These are phyloP conservation scores for Penicillium arizonense DNA, from an alignment of 495 filamentous ascomycete species.

Conservation along the genomic window DNA sequence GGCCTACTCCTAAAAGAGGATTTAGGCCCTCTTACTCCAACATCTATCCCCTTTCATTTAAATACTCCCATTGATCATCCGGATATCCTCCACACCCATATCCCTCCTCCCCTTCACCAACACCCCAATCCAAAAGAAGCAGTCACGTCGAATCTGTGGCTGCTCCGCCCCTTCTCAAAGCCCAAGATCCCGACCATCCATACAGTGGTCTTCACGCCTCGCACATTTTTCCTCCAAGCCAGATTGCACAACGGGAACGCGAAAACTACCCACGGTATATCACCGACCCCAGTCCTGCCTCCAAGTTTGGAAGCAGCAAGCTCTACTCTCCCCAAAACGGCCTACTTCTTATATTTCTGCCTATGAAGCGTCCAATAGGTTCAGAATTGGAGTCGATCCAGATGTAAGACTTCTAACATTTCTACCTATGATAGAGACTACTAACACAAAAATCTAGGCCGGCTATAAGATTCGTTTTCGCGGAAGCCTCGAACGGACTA, in stretches of 20 bases:
- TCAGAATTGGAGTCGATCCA: neutral
- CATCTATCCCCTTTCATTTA: too few species aligned
- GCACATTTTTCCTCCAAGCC: neutral
- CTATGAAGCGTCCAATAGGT: neutral
- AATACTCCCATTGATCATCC: too few species aligned
- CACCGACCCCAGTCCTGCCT: neutral
- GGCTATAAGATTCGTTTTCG: conserved; percentile 1
- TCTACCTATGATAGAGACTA: neutral
- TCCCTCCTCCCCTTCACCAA: too few species aligned
- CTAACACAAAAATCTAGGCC: neutral
- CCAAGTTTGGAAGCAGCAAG: neutral
- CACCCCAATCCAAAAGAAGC: too few species aligned
- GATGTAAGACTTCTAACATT: neutral
- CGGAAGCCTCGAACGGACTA: neutral
- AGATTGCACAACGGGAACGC: neutral
- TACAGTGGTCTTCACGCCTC: neutral
- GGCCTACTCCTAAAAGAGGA: too few species aligned
- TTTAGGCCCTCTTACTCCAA: too few species aligned
- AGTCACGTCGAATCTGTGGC: too few species aligned
- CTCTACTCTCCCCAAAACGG: conserved; percentile 1
- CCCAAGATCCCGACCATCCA: neutral
- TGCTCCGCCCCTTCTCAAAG: too few species aligned
- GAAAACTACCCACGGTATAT: neutral
- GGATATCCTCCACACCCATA: too few species aligned
- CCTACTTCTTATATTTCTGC: neutral